These are phyloP conservation scores for Claviceps sp. DNA, from an alignment of 2,329 filamentous ascomycete species.

Conservation along the genomic window DNA sequence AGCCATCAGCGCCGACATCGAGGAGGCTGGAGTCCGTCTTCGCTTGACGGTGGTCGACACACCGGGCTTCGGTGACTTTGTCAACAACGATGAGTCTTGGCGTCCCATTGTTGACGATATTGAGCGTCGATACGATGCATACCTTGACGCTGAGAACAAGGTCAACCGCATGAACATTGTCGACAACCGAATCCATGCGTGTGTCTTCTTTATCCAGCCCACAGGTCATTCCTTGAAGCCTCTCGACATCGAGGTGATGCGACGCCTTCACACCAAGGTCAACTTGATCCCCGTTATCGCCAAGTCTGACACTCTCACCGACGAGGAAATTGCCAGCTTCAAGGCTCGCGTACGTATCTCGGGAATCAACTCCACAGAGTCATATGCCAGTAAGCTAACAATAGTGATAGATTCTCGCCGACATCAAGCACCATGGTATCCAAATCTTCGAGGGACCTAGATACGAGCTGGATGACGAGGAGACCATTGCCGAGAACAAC, in stretches of 20 bases:
- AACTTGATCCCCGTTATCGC: conserved; percentile 98
- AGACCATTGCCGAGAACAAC: conserved; percentile 99
- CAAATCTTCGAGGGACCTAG: conserved; percentile 98
- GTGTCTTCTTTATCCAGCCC: conserved; percentile 99
- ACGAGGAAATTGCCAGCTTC: conserved; percentile 89
- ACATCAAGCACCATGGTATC: conserved; percentile 94
- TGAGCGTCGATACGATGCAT: conserved; percentile 96
- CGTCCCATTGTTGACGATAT: conserved; percentile 98
- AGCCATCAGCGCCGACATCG: conserved; percentile 90
- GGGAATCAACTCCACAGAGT: background rate
- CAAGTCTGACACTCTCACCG: conserved; percentile 94
- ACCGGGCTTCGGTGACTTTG: conserved; percentile 95
- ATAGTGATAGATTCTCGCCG: conserved; percentile 65
- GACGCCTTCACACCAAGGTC: conserved; percentile 98
- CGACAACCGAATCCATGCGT: conserved; percentile 97
- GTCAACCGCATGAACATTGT: conserved; percentile 99
- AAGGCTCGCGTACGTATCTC: conserved; percentile 73
- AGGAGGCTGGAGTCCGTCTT: conserved; percentile 95
- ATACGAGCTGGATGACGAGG: conserved; percentile 97
- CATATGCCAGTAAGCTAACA: conserved; percentile 6
- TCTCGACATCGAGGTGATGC: conserved; percentile 98
- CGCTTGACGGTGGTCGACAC: conserved; percentile 95
- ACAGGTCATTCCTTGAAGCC: conserved; percentile 98
- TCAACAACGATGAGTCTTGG: conserved; percentile 99
- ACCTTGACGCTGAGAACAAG: conserved; percentile 99